These are phyloP conservation scores for Penicillium egyptiacum DNA, from an alignment of 495 filamentous ascomycete species.

Conservation along the genomic window DNA sequence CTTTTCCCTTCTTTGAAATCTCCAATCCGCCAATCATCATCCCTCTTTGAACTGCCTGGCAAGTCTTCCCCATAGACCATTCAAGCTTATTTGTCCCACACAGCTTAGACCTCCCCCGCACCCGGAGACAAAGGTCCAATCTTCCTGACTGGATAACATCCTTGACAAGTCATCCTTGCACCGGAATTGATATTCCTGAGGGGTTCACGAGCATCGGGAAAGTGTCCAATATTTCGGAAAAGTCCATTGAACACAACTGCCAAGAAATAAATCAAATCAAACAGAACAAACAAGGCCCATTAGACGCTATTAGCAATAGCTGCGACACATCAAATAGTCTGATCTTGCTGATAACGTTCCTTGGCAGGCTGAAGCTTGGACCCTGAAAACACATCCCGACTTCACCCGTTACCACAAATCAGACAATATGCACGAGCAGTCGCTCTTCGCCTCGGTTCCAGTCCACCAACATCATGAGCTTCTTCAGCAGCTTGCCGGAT, in stretches of 20 bases:
- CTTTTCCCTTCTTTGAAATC: background rate
- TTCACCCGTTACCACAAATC: slow-evolving; percentile 24
- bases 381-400: slow-evolving; percentile 29
- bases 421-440: slow-evolving; percentile 46
- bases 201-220: background rate
- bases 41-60: background rate
- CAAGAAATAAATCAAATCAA: background rate
- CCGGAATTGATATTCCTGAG: slow-evolving; percentile 5
- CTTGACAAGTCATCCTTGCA: background rate
- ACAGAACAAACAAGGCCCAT: background rate
- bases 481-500: slow-evolving; percentile 64
- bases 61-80: background rate
- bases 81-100: slow-evolving; percentile 9
- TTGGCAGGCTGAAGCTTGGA: slow-evolving; percentile 19
- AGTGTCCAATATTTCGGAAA: background rate
- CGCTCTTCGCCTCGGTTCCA: slow-evolving; percentile 51
- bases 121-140: background rate
- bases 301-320: slow-evolving; percentile 16
- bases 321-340: slow-evolving; percentile 17
- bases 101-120: slow-evolving; percentile 10
- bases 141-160: background rate
- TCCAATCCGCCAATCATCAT: slow-evolving; percentile 14
- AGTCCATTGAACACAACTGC: background rate
- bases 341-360: slow-evolving; percentile 17
- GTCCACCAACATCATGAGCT: slow-evolving; percentile 55